Evolutionary conservation across 805 yeast genomes (phyloP), one percentile per base, ranked within the genome.

Genomic region (Metschnikowia dekortorum): DNA sequence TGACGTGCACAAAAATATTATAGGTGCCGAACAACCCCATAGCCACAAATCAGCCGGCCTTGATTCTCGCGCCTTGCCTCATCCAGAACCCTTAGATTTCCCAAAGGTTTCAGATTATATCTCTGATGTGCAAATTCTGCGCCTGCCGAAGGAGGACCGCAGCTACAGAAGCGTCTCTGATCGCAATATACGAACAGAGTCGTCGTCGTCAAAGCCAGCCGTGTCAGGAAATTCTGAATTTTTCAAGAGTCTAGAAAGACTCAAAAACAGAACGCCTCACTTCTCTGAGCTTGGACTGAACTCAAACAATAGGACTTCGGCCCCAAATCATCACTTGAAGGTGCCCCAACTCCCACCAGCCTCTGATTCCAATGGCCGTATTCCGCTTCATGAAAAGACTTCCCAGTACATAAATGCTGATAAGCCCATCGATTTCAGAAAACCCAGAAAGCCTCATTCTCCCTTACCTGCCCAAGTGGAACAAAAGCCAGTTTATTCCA

Each of bases 381-480:
- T 34, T 22, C 60, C 60, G 4, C 44, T 56, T 35, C 43, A 34
- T 14, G 52, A 47, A 14, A 47, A 54, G 11, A 40, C 58, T 7
- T 49, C 48, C 0, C 47, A 37, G 3, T 14, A 39, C 18, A 39
- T 58, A 29, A 66, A 65, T 37, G 39, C 41, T 1, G 41, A 38
- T 6, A 42, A 29, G 8, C 34, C 50, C 8, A 67, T 62, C 39
- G 57, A 51, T n/a, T 70, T 71, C 51, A 58, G 73, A 35, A 71
- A 68, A 48, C 76, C 76, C 0, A 65, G 61, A 47, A 26, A 58
- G 6, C 71, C 70, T 5, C 32, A 29, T 2, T 22, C 50, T 13
- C 50, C 37, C 8, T 39, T 39, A 4, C 31, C 48, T 18, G 14
- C 29, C 22, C n/a, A 28, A 26, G 14, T 14, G 39, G 33, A 42